Base-by-base conservation (phyloP, 2,329 filamentous ascomycete species). In the Nannizzia gypsea region DNA sequence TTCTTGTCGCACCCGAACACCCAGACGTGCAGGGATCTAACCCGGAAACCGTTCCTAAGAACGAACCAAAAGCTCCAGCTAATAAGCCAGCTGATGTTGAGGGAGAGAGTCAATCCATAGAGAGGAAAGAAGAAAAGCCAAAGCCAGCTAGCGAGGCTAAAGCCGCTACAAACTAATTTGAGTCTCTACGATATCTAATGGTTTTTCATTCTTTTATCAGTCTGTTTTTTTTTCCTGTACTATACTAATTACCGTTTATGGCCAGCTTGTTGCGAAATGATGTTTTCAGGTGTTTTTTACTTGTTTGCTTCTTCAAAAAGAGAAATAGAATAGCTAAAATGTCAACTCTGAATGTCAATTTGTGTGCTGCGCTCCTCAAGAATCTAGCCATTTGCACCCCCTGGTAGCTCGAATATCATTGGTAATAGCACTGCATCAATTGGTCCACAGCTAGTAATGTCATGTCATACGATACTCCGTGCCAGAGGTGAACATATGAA, bases 1-100 rank as follows among this genome's bases (percentile, higher is more conserved):
- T 70, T 38, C 66, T 73, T 22, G 6, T 52, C 24, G 80, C 77
- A 57, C 81, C 78, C 52, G 77, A 77, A 62, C 81, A 83, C 67
- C 81, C 80, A 1, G 81, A 83, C 66, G 78, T 77, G 1, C 77
- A 84, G 64, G 82, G 81, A 34, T 75, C 78, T 59, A 81, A 84
- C 63, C 82, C 81, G 0, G 80, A 81, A 65, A 85, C 81, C 9
- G 72, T 73, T 24, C 73, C 73, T 15, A 74, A 74, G 17, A 70
- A 68, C 26, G 67, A 67, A 28, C 66, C 68, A 6, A 64, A 65
- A 3, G 62, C 22, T 6, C 64, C 20, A 40, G 71, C 66, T 56
- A 71, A 73, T 61, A 70, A 70, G 58, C 74, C 75, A 59, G 74
- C 74, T 48, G 74, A 72, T 6, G 72, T 69, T 50, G 71, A 63